Percentiles rank a stretch among this genome's conserved stretches.
These are phyloP conservation scores for Ballota nigra DNA, from an alignment of 257 asterid species.

Conservation along the genomic window DNA sequence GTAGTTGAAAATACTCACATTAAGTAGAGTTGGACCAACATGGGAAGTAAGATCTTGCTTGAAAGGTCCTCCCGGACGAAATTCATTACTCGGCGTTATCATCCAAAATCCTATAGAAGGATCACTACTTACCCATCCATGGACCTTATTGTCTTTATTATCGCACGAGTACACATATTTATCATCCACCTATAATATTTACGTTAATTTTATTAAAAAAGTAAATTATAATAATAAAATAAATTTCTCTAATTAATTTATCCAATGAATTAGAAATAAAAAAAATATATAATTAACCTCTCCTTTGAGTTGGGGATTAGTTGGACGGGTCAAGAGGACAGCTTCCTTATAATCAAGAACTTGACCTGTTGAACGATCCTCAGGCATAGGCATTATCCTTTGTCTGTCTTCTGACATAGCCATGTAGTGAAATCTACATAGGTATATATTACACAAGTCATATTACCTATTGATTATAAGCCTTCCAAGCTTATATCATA, in stretches of 20 bases:
- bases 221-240: too few relatives aligned
- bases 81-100: constrained; percentile 66
- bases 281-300: constrained; percentile 42
- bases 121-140: constrained; percentile 52
- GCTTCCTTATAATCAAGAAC: constrained; percentile 51
- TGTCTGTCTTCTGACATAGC: constrained; percentile 57
- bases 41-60: constrained; percentile 74
- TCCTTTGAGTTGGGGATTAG: constrained; percentile 33
- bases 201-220: too few relatives aligned
- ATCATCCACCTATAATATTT: constrained; percentile 58
- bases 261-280: not conserved
- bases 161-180: constrained; percentile 56
- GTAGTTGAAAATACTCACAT: constrained; percentile 31
- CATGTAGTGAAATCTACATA: constrained; percentile 52
- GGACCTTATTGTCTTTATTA: constrained; percentile 50
- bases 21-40: constrained; percentile 60
- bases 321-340: constrained; percentile 40
- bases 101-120: constrained; percentile 59
- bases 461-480: too few relatives aligned
- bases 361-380: constrained; percentile 38
- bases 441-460: not conserved
- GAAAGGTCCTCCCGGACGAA: constrained; percentile 64
- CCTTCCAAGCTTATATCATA: too few relatives aligned
- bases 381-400: constrained; percentile 48
- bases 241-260: too few relatives aligned